Conservation (phyloP, 208 protist genomes). For the Naegleria gruberi region DNA sequence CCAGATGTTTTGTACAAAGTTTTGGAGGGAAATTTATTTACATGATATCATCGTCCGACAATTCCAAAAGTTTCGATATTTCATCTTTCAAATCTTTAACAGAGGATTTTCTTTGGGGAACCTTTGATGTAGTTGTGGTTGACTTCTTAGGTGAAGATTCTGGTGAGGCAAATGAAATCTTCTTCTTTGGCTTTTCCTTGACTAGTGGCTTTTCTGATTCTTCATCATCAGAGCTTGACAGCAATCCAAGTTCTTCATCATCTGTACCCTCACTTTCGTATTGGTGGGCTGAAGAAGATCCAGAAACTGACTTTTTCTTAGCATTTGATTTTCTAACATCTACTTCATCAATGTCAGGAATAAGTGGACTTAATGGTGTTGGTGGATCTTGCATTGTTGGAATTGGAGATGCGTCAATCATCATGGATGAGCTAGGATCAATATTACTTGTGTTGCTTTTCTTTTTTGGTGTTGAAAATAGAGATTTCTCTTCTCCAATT, state of each 20-base stretch:
- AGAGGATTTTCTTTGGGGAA: background rate
- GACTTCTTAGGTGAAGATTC: too few relatives aligned
- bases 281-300: background rate
- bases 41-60: too few relatives aligned
- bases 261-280: background rate
- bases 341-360: background rate
- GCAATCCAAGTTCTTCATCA: background rate
- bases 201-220: background rate
- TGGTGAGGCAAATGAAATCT: background rate
- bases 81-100: background rate
- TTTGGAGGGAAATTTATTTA: background rate
- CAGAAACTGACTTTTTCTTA: background rate
- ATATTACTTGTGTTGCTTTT: background rate
- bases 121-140: background rate
- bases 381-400: background rate
- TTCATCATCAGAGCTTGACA: background rate
- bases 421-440: background rate
- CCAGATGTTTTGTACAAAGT: background rate
- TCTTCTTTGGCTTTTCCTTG: background rate
- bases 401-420: background rate
- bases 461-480: background rate
- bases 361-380: background rate
- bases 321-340: background rate
- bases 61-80: background rate
- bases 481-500: background rate